A percentile compares a stretch with the other conserved stretches of the same genome.
Conservation (phyloP, 2,329 filamentous ascomycete genomes). For the Hypoxylon sp. region DNA sequence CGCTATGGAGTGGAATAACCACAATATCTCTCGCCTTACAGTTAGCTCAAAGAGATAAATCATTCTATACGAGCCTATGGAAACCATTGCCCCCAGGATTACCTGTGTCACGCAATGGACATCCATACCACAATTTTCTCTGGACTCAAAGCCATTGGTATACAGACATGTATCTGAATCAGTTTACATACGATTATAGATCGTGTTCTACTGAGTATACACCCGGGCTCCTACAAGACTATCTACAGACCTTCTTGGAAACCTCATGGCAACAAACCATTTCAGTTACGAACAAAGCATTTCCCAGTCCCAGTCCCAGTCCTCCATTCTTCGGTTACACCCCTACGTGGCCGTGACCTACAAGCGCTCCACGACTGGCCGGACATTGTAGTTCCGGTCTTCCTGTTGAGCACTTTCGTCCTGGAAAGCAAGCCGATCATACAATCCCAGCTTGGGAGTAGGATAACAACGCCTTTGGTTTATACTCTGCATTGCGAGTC, state of each 20-base stretch:
- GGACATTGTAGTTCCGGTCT: no score
- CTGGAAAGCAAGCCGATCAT: constrained; percentile 44
- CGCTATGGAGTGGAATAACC: no score
- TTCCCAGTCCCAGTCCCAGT: no score
- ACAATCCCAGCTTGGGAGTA: constrained; percentile 38
- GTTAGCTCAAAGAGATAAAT: no score
- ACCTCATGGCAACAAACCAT: not conserved
- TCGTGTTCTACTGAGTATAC: not conserved
- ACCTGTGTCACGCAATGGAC: not conserved
- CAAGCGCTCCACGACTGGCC: no score
- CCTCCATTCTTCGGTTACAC: no score
- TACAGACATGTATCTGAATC: not conserved
- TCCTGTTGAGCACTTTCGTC: no score
- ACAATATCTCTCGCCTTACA: no score
- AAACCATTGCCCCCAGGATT: no score
- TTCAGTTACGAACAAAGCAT: no score
- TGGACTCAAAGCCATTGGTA: not conserved
- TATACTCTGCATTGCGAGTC: constrained; percentile 98
- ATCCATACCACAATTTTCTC: not conserved
- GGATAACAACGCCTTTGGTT: constrained; percentile 84
- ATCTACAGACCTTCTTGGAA: not conserved
- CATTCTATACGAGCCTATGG: no score
- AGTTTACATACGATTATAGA: not conserved
- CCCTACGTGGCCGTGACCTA: no score
- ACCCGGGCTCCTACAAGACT: not conserved